phyloP scores from a whole-genome alignment of 1,284 basidiomycete species.

The Puccinia polysora region DNA sequence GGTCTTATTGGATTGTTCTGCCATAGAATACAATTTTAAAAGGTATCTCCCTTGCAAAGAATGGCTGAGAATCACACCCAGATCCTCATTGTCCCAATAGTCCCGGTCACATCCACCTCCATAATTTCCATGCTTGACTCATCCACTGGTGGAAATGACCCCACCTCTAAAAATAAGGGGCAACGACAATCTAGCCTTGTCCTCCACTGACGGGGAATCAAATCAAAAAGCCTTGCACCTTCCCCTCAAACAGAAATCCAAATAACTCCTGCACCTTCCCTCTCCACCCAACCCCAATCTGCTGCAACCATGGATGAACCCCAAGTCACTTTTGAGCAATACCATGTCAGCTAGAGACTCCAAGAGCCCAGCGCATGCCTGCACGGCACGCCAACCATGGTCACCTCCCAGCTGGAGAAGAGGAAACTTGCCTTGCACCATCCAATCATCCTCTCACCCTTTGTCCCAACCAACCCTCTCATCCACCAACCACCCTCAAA shows the following conservation, averaged over 20 bases:
- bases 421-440: no score
- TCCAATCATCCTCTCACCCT: no score
- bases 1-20: neutral
- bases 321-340: neutral
- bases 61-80: neutral
- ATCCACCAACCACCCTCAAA: no score
- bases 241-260: neutral
- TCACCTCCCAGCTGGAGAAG: no score
- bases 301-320: neutral
- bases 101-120: neutral
- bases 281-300: no score
- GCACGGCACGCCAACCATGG: no score
- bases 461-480: no score
- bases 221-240: neutral
- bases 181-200: neutral
- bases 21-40: neutral
- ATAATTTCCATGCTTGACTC: neutral
- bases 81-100: neutral
- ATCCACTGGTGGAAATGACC: neutral
- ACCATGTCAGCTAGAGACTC: no score
- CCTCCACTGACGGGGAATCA: neutral
- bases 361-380: no score
- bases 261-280: neutral
- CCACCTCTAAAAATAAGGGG: neutral
- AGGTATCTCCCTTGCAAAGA: neutral